Base-by-base conservation (phyloP, 768 basidiomycete genomes). In the Tulasnella sp. region DNA sequence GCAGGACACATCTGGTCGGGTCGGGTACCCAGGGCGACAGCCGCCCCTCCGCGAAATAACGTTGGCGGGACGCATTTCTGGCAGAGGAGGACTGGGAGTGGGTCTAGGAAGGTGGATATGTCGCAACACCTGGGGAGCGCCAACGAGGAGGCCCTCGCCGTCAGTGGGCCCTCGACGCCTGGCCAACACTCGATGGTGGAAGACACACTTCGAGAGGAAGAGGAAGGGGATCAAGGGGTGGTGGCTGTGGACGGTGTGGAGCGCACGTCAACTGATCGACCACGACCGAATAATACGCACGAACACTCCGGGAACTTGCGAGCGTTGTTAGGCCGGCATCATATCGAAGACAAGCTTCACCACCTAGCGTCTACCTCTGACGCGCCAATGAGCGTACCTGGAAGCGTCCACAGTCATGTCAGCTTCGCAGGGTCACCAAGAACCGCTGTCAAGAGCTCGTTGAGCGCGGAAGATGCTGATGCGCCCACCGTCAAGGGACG, bases 11-110 rank as follows among this genome's bases (percentile, higher is more conserved):
- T 42, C 15, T 48, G 27, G 55, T 29, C 34, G 42, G 42, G 41
- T 4, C 43, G 8, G 17, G 38, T 44, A 24, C 55, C 38, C 7
- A 34, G 27, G 38, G 34, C 55, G n/a, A 19, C 54, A 2, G 21
- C 38, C 27, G 21, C 24, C 4, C 55, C 29, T 24, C 27, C 55
- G 15, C 30, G 55, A 4, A 27, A 55, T 21, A 24, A 34, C 38
- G 23, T 26, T 48, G 27, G 34, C 15, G 34, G 21, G 4, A 27
- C 42, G 21, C 23, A 24, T 9, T 56, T 56, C 23, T 56, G 55
- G 55, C 55, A 56, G 8, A 34, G 55, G 45, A 34, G 55, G 8
- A 56, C 55, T 1, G 55, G 55, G 10, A 56, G 42, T 19, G 55
- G 55, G 24, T 43, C 55, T 0, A 56, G 55, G 29, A 56, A 44